Conservation (phyloP, 2,329 filamentous ascomycete genomes). For the Bipolaris oryzae region DNA sequence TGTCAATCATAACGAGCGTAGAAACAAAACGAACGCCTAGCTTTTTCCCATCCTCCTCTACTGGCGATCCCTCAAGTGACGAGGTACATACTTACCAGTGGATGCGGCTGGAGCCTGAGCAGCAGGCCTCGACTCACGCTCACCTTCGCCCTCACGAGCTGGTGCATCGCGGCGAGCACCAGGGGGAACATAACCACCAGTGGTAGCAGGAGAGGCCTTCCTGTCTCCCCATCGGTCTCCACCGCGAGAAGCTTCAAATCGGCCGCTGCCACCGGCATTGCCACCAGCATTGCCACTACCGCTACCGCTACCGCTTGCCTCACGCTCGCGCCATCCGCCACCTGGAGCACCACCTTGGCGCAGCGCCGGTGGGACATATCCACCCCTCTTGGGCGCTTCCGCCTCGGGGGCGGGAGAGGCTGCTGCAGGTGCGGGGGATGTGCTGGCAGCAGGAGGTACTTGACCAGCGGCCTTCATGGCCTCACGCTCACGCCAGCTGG, state of each 20-base stretch:
- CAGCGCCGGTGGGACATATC: constrained; percentile 56
- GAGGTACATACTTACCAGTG: constrained; percentile 51
- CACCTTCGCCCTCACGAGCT: constrained; percentile 18
- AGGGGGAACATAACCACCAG: constrained; percentile 40
- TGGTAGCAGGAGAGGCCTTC: constrained; percentile 41
- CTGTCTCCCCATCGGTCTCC: constrained; percentile 41
- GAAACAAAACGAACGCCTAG: constrained; percentile 13
- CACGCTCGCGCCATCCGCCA: constrained; percentile 47
- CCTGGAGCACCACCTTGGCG: constrained; percentile 45
- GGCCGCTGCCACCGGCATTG: constrained; percentile 25
- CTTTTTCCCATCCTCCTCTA: constrained; percentile 9
- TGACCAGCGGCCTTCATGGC: constrained; percentile 53
- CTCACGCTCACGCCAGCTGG: constrained; percentile 77
- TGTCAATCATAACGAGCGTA: constrained; percentile 13
- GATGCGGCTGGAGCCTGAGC: constrained; percentile 28
- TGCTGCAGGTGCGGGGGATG: constrained; percentile 41
- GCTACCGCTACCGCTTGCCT: constrained; percentile 36
- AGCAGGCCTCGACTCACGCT: constrained; percentile 33
- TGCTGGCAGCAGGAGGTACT: constrained; percentile 36
- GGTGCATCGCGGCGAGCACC: constrained; percentile 32
- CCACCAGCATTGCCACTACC: constrained; percentile 36
- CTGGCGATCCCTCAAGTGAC: constrained; percentile 38
- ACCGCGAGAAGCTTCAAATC: constrained; percentile 20
- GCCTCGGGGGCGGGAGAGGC: constrained; percentile 42
- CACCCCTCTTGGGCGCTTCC: constrained; percentile 47